Evolutionary conservation across 768 basidiomycete genomes (phyloP).

Genomic region (Kwoniella heveanensis): DNA sequence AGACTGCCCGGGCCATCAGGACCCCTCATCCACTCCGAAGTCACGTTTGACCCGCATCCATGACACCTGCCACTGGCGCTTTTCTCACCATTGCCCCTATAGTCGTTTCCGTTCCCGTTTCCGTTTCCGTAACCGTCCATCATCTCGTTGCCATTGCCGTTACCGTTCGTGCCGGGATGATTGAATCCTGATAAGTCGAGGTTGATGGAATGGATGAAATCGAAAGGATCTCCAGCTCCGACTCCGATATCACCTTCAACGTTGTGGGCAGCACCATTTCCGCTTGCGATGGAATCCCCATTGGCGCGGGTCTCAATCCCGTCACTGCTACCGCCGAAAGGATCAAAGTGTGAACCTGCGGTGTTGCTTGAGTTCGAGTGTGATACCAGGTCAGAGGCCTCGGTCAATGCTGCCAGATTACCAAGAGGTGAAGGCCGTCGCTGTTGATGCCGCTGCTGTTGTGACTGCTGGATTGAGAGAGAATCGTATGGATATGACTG

Average conservation of each 20-base stretch:
- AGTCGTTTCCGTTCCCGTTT: too few relatives aligned
- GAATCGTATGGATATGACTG: not conserved
- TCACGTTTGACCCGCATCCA: conserved; percentile 35
- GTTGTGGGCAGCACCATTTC: too few relatives aligned
- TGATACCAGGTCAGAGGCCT: conserved; percentile 9
- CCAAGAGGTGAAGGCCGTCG: not conserved
- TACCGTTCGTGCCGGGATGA: not conserved
- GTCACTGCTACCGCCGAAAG: not conserved
- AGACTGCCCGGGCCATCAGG: conserved; percentile 49
- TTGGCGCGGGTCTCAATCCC: not conserved
- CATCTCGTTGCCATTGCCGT: conserved; percentile 1
- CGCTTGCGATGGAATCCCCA: not conserved
- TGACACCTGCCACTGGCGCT: conserved; percentile 36
- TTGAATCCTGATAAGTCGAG: not conserved
- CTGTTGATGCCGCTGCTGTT: not conserved
- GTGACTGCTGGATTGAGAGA: not conserved
- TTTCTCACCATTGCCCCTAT: too few relatives aligned
- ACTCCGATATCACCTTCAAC: not conserved
- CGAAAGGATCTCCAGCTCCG: not conserved
- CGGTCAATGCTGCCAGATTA: conserved; percentile 11
- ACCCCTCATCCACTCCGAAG: conserved; percentile 43
- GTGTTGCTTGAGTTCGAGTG: not conserved
- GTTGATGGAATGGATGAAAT: not conserved
- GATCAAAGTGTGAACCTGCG: not conserved
- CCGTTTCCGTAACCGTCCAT: too few relatives aligned